Evolutionary conservation across 345 rosid species (phyloP).

Genomic region (Sisymbrium altissimum): DNA sequence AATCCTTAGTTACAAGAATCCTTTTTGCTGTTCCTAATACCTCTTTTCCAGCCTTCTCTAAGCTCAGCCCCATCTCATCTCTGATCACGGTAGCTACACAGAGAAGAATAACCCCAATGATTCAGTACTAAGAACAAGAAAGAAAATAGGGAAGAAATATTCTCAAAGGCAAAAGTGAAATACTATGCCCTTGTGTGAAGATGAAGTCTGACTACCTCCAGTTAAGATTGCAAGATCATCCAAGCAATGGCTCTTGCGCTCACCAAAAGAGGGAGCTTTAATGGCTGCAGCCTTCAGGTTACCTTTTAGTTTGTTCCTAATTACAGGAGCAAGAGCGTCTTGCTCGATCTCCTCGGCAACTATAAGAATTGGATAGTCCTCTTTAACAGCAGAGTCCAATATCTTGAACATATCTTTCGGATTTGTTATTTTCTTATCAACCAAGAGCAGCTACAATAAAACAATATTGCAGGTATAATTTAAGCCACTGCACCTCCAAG

Average conservation of each 20-base stretch:
- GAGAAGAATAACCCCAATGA: neutral
- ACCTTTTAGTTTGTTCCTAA: conserved; percentile 85
- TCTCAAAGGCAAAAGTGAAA: neutral
- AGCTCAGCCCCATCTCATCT: conserved; percentile 69
- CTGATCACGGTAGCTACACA: conserved; percentile 75
- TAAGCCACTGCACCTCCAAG: conserved; percentile 33
- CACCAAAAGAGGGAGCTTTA: conserved; percentile 88
- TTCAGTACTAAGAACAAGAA: neutral
- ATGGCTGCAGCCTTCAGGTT: conserved; percentile 75
- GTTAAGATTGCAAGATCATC: conserved; percentile 91
- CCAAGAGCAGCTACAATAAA: conserved; percentile 75
- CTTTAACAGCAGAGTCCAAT: conserved; percentile 84
- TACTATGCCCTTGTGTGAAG: neutral
- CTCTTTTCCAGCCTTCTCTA: conserved; percentile 76
- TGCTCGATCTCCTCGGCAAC: conserved; percentile 74
- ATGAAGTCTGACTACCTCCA: conserved; percentile 54
- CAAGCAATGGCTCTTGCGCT: conserved; percentile 83
- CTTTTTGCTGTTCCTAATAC: conserved; percentile 71
- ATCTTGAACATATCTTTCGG: conserved; percentile 81
- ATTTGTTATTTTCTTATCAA: conserved; percentile 73
- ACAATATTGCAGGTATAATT: neutral
- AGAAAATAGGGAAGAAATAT: neutral
- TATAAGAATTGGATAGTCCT: conserved; percentile 71
- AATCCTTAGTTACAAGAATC: conserved; percentile 68
- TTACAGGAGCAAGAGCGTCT: conserved; percentile 79